Evolutionary conservation across 306 rosid genomes (phyloP).

Genomic region (Elaeagnus macrophylla): DNA sequence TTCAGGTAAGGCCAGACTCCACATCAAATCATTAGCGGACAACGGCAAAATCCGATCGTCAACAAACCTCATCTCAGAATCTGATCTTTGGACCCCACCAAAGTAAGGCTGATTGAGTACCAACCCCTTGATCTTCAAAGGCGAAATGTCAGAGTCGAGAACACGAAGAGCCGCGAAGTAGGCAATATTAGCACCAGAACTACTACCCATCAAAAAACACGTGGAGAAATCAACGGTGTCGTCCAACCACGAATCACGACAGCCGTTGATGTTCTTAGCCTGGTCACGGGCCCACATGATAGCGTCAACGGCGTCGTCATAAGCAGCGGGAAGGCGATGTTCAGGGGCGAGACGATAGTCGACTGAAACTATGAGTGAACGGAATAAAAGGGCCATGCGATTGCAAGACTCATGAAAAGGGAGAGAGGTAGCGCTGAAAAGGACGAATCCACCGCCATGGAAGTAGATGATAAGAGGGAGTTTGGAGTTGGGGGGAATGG

Average conservation of each 20-base stretch:
- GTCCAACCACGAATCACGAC: constrained; percentile 48
- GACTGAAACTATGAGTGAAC: constrained; percentile 40
- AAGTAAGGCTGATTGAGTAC: constrained; percentile 41
- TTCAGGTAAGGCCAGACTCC: constrained; percentile 45
- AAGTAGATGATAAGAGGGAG: constrained; percentile 44
- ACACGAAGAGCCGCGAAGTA: constrained; percentile 50
- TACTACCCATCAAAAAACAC: constrained; percentile 48
- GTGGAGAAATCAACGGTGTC: constrained; percentile 36
- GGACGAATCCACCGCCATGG: constrained; percentile 86
- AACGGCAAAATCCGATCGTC: constrained; percentile 45
- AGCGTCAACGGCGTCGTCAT: constrained; percentile 56
- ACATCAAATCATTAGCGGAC: constrained; percentile 47
- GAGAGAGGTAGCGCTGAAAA: constrained; percentile 38
- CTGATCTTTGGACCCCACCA: constrained; percentile 41
- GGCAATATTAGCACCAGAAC: constrained; percentile 55
- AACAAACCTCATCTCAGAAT: constrained; percentile 33
- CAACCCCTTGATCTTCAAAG: constrained; percentile 38
- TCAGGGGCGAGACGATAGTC: constrained; percentile 80
- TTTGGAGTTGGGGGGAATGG: constrained; percentile 17
- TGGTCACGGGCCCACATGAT: constrained; percentile 36
- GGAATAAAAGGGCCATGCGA: constrained; percentile 18
- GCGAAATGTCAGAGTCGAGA: constrained; percentile 31
- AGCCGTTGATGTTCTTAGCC: constrained; percentile 13
- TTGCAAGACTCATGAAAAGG: constrained; percentile 41
- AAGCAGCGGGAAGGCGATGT: constrained; percentile 82